These are phyloP conservation scores for Fusarium ramigenum DNA, from an alignment of 2,329 filamentous ascomycete genomes.

Conservation along the genomic window DNA sequence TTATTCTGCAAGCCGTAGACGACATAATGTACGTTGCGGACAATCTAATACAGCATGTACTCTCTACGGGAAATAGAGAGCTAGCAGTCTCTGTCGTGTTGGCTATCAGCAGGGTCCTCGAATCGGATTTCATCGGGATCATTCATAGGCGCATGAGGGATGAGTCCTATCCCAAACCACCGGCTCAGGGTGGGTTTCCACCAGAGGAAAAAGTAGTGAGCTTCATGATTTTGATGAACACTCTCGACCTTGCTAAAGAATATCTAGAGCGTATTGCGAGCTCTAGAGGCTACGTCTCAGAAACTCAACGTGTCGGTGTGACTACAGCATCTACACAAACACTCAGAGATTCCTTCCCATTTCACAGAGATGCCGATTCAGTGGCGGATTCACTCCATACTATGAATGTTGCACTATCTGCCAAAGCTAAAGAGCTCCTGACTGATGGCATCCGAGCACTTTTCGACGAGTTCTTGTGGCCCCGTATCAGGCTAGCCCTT, in stretches of 20 bases:
- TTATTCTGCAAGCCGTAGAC: too few species aligned
- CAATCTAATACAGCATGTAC: too few species aligned
- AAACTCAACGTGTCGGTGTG: neutral
- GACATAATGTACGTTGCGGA: too few species aligned
- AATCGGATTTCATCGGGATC: neutral
- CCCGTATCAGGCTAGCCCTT: neutral
- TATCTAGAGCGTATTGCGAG: neutral
- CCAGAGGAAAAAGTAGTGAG: neutral
- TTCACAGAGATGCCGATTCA: neutral
- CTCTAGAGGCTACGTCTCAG: neutral
- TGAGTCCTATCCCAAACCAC: neutral
- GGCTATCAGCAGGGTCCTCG: neutral
- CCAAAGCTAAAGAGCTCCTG: neutral
- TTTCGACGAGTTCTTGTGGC: neutral
- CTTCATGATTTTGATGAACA: neutral
- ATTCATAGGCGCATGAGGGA: neutral
- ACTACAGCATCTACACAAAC: neutral
- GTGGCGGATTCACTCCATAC: neutral
- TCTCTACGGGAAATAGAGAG: neutral
- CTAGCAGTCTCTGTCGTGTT: neutral
- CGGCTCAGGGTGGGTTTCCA: neutral
- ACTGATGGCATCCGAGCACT: neutral
- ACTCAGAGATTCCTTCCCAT: neutral
- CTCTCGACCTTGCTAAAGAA: neutral
- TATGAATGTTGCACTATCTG: neutral